Conservation (phyloP, 208 protist species). For the Leishmania mexicana region DNA sequence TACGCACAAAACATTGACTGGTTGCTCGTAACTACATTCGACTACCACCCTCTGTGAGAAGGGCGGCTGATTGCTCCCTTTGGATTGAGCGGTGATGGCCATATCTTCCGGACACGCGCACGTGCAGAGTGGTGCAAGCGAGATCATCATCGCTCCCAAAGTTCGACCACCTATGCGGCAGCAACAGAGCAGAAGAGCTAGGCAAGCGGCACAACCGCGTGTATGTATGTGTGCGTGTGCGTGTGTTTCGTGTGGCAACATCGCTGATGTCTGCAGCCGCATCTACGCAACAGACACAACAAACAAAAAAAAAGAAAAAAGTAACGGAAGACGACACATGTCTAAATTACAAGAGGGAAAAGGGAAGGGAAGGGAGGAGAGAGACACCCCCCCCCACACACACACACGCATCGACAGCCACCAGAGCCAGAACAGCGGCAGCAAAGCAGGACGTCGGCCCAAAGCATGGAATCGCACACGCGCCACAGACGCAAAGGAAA, state of each 20-base stretch:
- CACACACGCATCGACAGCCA: neutral
- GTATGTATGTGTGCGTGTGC: neutral
- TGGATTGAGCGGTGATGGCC: neutral
- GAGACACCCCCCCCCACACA: neutral
- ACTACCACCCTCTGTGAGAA: neutral
- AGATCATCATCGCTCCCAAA: neutral
- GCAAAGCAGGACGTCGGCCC: neutral
- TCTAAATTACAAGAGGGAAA: too few species aligned
- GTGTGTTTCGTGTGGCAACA: neutral
- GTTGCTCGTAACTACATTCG: neutral
- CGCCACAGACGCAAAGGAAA: neutral
- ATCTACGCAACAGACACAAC: neutral
- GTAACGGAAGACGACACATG: neutral
- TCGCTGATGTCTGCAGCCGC: neutral
- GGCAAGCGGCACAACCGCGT: neutral
- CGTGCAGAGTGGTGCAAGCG: neutral
- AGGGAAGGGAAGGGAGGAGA: neutral
- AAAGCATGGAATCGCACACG: neutral
- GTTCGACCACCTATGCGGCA: neutral
- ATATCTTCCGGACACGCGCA: neutral
- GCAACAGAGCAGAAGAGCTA: neutral
- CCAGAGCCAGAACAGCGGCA: neutral
- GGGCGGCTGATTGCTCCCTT: neutral
- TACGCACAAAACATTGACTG: neutral
- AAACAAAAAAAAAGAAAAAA: neutral